Conservation (phyloP, 345 rosid genomes). For the Syzygium aromaticum region DNA sequence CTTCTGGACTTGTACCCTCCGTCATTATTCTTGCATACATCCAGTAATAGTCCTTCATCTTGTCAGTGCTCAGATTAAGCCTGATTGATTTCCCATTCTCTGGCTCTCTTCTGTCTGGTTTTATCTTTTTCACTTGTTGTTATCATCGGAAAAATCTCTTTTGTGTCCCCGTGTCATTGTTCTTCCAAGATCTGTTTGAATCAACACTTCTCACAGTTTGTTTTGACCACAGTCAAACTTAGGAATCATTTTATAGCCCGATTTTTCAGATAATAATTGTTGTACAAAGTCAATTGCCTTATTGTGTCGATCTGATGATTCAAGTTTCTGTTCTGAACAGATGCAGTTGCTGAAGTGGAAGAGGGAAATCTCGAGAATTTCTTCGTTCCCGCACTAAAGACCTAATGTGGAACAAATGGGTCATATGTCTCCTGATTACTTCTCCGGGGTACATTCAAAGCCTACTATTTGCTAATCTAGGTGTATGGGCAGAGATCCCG, state of each 20-base stretch:
- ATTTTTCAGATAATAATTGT: neutral
- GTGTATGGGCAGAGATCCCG: neutral
- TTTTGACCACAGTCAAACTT: neutral
- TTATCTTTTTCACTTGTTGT: neutral
- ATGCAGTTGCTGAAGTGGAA: conserved; percentile 48
- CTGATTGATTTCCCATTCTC: neutral
- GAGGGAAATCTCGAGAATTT: conserved; percentile 47
- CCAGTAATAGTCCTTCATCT: neutral
- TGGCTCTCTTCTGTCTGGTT: neutral
- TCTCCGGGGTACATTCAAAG: neutral
- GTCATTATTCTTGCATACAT: neutral
- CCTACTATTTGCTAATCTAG: neutral
- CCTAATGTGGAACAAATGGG: conserved; percentile 16
- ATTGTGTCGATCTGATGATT: conserved; percentile 55
- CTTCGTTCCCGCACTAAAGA: conserved; percentile 41
- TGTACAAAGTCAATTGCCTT: neutral
- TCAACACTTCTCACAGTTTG: neutral
- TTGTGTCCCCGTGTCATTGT: neutral
- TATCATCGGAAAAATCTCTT: neutral
- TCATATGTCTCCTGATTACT: neutral
- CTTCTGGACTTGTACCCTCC: neutral
- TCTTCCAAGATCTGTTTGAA: neutral
- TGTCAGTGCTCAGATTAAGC: neutral
- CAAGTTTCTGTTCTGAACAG: conserved; percentile 52
- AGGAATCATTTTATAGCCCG: neutral